A percentile compares a stretch with the other conserved stretches of the same genome.
phyloP scores from a whole-genome alignment of 371 early-diverging fungal genomes.

The Mortierella sp. region DNA sequence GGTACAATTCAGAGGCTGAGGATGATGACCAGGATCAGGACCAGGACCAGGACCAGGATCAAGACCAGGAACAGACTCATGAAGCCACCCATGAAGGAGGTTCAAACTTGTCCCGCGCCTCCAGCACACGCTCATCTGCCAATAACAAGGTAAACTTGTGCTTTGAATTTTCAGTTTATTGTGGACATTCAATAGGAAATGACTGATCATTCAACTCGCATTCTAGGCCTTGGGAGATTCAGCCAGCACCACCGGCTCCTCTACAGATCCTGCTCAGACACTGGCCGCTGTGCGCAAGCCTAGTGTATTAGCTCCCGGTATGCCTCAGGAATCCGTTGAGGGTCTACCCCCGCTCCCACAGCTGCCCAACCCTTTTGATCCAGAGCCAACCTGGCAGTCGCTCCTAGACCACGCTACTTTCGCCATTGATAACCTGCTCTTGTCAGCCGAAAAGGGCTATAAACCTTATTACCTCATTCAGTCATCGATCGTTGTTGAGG shows the following conservation, averaged over 20 bases:
- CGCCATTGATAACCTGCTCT: constrained; percentile 74
- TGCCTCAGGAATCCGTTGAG: constrained; percentile 45
- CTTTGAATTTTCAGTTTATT: neutral
- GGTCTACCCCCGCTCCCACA: constrained; percentile 48
- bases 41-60: constrained; percentile 33
- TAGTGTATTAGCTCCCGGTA: constrained; percentile 31
- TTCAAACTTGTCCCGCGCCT: constrained; percentile 33
- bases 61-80: constrained; percentile 30
- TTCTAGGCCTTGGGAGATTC: constrained; percentile 40
- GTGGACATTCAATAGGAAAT: too few species aligned
- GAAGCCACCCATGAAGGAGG: constrained; percentile 9
- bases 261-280: constrained; percentile 37
- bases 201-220: neutral
- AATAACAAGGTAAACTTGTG: constrained; percentile 31
- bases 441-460: constrained; percentile 72
- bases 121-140: constrained; percentile 43
- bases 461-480: constrained; percentile 71
- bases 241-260: constrained; percentile 45
- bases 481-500: constrained; percentile 73
- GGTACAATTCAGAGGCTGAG: constrained; percentile 55
- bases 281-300: constrained; percentile 46
- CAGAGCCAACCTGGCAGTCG: constrained; percentile 72
- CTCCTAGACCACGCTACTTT: constrained; percentile 74
- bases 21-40: constrained; percentile 52
- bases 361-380: constrained; percentile 52